phyloP scores from a whole-genome alignment of 257 asterid genomes.

The Pogostemon cablin region DNA sequence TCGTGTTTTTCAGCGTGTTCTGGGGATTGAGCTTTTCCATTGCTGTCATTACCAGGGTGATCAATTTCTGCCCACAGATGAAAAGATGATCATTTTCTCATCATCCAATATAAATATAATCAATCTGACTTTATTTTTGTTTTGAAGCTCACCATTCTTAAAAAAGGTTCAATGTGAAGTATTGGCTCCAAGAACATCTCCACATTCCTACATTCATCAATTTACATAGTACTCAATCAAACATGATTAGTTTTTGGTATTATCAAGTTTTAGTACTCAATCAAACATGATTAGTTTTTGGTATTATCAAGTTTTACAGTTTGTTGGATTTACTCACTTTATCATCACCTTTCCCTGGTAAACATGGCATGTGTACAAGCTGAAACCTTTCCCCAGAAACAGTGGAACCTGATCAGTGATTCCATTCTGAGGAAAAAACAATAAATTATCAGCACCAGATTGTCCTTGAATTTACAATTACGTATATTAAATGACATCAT shows the following conservation, averaged over 20 bases:
- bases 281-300: not conserved
- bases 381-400: slow-evolving; percentile 68
- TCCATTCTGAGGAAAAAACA: slow-evolving; percentile 51
- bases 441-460: not conserved
- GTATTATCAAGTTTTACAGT: not conserved
- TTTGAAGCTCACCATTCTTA: slow-evolving; percentile 57
- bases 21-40: slow-evolving; percentile 43
- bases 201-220: slow-evolving; percentile 47
- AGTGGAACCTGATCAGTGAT: slow-evolving; percentile 40
- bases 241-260: not conserved
- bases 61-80: slow-evolving; percentile 46
- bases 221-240: not conserved
- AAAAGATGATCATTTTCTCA: not conserved
- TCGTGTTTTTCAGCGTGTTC: slow-evolving; percentile 34
- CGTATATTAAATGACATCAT: too few species aligned
- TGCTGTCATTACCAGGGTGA: slow-evolving; percentile 37
- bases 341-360: slow-evolving; percentile 68
- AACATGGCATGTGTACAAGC: slow-evolving; percentile 62
- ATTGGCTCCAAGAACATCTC: slow-evolving; percentile 76
- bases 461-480: too few species aligned
- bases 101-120: not conserved
- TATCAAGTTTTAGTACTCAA: not conserved
- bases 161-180: slow-evolving; percentile 50
- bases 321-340: slow-evolving; percentile 38
- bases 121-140: not conserved